Base-by-base conservation (phyloP, 805 yeast genomes). In the Sungouiozyma intestinalis region DNA sequence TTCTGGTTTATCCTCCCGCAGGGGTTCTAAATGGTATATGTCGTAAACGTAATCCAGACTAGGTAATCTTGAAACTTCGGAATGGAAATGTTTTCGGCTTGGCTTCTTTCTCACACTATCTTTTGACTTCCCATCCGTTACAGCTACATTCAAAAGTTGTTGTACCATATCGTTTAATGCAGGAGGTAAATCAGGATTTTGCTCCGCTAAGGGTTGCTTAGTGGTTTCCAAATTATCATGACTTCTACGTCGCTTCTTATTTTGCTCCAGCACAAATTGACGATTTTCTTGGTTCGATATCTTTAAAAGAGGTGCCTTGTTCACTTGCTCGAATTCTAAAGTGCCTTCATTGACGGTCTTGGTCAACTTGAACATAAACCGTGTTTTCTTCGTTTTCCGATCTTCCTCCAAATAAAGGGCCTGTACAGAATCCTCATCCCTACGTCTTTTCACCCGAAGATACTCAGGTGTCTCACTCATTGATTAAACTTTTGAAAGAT, bases 361-460 rank as follows among this genome's bases (percentile, higher is more conserved):
- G 4, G 76, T 70, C 8, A 75, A 56, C 48, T 66, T 69, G 65
- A 76, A 67, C 46, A 76, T 52, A 60, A 50, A 57, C 39, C 48
- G 58, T 7, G 57, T 51, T 41, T 50, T 53, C 38, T 52, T 62
- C 68, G 38, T 66, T 48, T 44, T 55, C 48, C 41, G 60, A 45
- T 40, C 61, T 51, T 49, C 67, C 43, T 53, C 69, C 68, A 37
- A 53, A 66, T 68, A 51, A 52, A 88, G 69, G 1, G 96, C 95
- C 51, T 84, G 86, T 18, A 90, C 68, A 2, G 97, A 95, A 50
- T 85, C 96, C 53, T 86, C 92, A 41, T 77, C 79, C 45, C 96
- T 71, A 55, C 82, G 81, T 45, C 97, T 73, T 62, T 92, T 90
- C 57, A 90, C 83, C 45, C 96, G 73, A 35, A 90, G 78, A 19